These are phyloP conservation scores for Physcomitrium patens DNA, from an alignment of 225 moss, liverwort and hornwort genomes.

Conservation along the genomic window DNA sequence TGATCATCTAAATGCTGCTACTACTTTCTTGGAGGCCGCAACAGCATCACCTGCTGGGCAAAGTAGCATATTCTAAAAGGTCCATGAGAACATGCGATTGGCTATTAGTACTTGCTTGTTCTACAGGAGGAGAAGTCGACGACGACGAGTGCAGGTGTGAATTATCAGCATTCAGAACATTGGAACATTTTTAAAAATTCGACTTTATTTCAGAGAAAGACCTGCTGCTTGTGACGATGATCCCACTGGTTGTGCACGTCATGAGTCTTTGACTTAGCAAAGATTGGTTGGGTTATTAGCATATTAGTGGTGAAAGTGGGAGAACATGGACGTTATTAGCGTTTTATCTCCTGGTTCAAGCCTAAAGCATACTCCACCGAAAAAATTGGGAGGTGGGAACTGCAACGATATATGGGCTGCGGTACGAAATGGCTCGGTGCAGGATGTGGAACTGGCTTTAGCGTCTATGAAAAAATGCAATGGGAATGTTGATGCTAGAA, in stretches of 20 bases:
- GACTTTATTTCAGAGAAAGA: slow-evolving; percentile 13
- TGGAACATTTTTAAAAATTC: slow-evolving; percentile 23
- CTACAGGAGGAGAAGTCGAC: slow-evolving; percentile 57
- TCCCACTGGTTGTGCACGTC: slow-evolving; percentile 18
- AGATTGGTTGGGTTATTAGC: slow-evolving; percentile 9
- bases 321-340: slow-evolving; percentile 45
- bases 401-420: slow-evolving; percentile 75
- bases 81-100: slow-evolving; percentile 65
- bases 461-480: slow-evolving; percentile 64
- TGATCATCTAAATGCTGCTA: slow-evolving; percentile 55
- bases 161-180: slow-evolving; percentile 24
- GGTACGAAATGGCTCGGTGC: slow-evolving; percentile 76
- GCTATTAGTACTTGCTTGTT: slow-evolving; percentile 52
- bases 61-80: slow-evolving; percentile 44
- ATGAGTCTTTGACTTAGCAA: slow-evolving; percentile 16
- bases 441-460: slow-evolving; percentile 75
- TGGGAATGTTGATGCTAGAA: slow-evolving; percentile 79
- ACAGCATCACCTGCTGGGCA: slow-evolving; percentile 56
- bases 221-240: slow-evolving; percentile 33
- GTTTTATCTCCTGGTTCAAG: slow-evolving; percentile 31
- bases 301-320: slow-evolving; percentile 26
- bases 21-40: slow-evolving; percentile 46
- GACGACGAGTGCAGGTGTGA: slow-evolving; percentile 39
- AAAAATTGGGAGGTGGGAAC: slow-evolving; percentile 40
- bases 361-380: slow-evolving; percentile 42